These are phyloP conservation scores for Psilocybe mexicana DNA, from an alignment of 1,284 basidiomycete genomes.

Conservation along the genomic window DNA sequence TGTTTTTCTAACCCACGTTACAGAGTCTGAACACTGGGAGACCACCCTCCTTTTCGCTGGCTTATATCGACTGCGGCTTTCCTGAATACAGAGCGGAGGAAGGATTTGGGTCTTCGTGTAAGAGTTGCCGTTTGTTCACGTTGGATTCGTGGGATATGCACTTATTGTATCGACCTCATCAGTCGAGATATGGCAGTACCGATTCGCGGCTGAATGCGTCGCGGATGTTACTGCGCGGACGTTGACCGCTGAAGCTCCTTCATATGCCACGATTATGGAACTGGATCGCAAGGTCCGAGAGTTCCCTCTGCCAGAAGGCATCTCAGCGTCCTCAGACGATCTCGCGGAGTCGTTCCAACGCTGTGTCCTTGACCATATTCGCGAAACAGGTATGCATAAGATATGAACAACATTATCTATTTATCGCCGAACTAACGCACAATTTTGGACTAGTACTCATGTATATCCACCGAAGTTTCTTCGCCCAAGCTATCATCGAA, in stretches of 20 bases:
- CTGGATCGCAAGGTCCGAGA: constrained; percentile 71
- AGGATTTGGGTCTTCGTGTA: constrained; percentile 43
- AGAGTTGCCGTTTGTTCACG: constrained; percentile 20
- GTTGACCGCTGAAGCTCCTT: constrained; percentile 61
- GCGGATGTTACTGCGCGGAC: constrained; percentile 65
- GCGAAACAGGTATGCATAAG: constrained; percentile 52
- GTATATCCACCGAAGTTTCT: constrained; percentile 69
- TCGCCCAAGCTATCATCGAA: constrained; percentile 68
- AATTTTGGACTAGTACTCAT: constrained; percentile 49
- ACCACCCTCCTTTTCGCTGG: constrained; percentile 58
- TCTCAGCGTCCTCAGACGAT: constrained; percentile 28
- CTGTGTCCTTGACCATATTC: constrained; percentile 51
- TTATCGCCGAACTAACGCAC: not conserved
- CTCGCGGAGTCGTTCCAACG: constrained; percentile 46
- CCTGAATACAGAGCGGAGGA: constrained; percentile 42
- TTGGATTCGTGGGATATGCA: constrained; percentile 6
- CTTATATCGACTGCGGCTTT: constrained; percentile 58
- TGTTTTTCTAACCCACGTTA: constrained; percentile 15
- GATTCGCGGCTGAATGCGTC: constrained; percentile 65
- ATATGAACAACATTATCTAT: not conserved
- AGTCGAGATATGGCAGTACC: constrained; percentile 64
- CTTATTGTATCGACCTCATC: not conserved
- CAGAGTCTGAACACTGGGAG: constrained; percentile 63
- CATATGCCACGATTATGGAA: constrained; percentile 69
- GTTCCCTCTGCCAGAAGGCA: constrained; percentile 51